A percentile compares a stretch with the other conserved stretches of the same genome.
Conservation (phyloP, 2,329 filamentous ascomycete genomes). For the Podosphaera xanthii region DNA sequence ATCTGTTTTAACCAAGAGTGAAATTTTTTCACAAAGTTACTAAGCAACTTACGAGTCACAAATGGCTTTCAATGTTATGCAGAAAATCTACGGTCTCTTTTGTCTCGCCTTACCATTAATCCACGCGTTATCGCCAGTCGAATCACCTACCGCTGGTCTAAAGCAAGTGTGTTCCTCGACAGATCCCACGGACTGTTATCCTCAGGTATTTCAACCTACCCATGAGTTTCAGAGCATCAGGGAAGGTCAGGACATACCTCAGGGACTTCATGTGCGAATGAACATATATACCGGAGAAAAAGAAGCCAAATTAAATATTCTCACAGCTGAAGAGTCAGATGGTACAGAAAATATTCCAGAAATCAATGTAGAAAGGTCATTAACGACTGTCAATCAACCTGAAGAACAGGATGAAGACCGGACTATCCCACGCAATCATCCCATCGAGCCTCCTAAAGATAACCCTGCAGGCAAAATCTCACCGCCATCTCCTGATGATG, state of each 20-base stretch:
- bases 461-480: conserved; percentile 34
- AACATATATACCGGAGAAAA: conserved; percentile 40
- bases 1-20: no score
- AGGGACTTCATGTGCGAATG: conserved; percentile 41
- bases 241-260: conserved; percentile 40
- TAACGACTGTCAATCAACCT: conserved; percentile 10
- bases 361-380: conserved; percentile 21
- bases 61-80: neutral
- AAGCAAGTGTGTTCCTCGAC: conserved; percentile 42
- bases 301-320: conserved; percentile 43
- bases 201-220: conserved; percentile 38
- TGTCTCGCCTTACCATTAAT: neutral
- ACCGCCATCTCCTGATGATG: conserved; percentile 22
- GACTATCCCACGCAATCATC: conserved; percentile 18
- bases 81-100: neutral
- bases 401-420: conserved; percentile 16
- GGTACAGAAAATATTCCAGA: conserved; percentile 21
- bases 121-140: conserved; percentile 2
- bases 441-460: conserved; percentile 29
- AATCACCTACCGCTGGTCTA: conserved; percentile 16
- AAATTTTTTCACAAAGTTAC: neutral
- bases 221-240: conserved; percentile 39
- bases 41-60: neutral
- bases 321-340: conserved; percentile 25
- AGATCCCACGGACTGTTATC: conserved; percentile 39